Evolutionary conservation across 768 basidiomycete genomes (phyloP).

Genomic region (Macrolepiota dolichaula): DNA sequence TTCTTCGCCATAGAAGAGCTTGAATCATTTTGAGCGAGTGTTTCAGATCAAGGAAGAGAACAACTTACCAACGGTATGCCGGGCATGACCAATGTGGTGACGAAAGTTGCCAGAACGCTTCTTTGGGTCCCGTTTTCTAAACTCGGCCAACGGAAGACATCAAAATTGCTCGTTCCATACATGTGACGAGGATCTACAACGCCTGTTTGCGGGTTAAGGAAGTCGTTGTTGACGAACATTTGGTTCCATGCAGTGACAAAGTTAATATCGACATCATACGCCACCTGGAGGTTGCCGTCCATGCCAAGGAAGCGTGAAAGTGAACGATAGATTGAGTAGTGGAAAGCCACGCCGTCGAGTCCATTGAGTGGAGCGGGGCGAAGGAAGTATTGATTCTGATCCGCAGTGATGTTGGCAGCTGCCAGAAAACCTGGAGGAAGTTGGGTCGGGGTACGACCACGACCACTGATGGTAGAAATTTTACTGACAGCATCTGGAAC

Average conservation of each 20-base stretch:
- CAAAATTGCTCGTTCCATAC: conserved; percentile 93
- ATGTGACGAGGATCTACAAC: conserved; percentile 80
- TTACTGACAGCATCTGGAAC: neutral
- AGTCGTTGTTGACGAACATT: conserved; percentile 87
- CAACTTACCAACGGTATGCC: conserved; percentile 71
- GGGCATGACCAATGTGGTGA: conserved; percentile 79
- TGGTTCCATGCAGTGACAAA: conserved; percentile 90
- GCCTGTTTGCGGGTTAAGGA: conserved; percentile 68
- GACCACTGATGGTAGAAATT: conserved; percentile 52
- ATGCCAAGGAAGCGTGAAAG: conserved; percentile 88
- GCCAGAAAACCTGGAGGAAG: conserved; percentile 63
- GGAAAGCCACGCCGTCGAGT: conserved; percentile 84
- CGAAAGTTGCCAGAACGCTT: conserved; percentile 74
- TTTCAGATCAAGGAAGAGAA: neutral
- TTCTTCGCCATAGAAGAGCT: conserved; percentile 90
- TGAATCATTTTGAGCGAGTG: conserved; percentile 7
- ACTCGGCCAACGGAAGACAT: conserved; percentile 92
- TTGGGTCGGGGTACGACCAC: conserved; percentile 79
- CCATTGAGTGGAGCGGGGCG: conserved; percentile 58
- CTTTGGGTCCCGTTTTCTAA: conserved; percentile 79
- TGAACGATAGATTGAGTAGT: conserved; percentile 90
- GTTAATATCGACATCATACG: conserved; percentile 79
- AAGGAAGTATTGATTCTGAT: conserved; percentile 73
- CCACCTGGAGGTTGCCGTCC: conserved; percentile 92
- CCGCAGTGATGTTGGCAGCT: conserved; percentile 63